A percentile compares a stretch with the other conserved stretches of the same genome.
phyloP scores from a whole-genome alignment of 1,284 basidiomycete species.

The Afroboletus lepidellus region DNA sequence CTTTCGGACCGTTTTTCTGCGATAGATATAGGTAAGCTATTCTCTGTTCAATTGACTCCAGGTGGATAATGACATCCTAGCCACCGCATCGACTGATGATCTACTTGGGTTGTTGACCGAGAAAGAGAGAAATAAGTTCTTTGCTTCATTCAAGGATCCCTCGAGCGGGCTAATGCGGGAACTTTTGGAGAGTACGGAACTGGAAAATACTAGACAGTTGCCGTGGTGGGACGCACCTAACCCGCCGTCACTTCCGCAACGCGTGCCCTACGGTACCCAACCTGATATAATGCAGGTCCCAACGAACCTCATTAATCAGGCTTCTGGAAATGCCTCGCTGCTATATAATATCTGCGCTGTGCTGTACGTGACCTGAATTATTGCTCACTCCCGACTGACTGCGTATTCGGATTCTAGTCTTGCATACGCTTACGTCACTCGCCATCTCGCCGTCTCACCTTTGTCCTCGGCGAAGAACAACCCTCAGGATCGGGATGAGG shows the following conservation, averaged over 20 bases:
- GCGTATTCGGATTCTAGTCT: constrained; percentile 41
- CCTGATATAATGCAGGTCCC: constrained; percentile 55
- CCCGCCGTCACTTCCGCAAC: not conserved
- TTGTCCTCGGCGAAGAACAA: constrained; percentile 42
- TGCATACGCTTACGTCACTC: constrained; percentile 62
- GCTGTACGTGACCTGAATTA: constrained; percentile 50
- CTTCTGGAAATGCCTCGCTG: constrained; percentile 44
- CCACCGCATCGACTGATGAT: constrained; percentile 52
- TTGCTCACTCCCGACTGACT: not conserved
- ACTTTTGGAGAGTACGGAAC: constrained; percentile 57
- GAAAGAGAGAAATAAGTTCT: constrained; percentile 58
- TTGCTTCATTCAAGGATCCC: constrained; percentile 56
- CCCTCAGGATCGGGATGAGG: constrained; percentile 45
- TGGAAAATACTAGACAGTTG: constrained; percentile 43
- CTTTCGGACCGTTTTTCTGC: constrained; percentile 52
- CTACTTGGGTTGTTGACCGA: constrained; percentile 64
- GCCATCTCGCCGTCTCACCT: constrained; percentile 57
- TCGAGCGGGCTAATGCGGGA: constrained; percentile 53
- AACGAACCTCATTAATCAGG: constrained; percentile 41
- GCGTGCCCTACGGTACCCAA: constrained; percentile 35
- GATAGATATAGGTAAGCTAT: constrained; percentile 61
- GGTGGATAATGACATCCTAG: constrained; percentile 33
- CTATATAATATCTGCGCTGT: constrained; percentile 65
- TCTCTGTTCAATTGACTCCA: not conserved
- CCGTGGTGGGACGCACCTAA: constrained; percentile 63